Evolutionary conservation across 1,139 yeast genomes (phyloP), one percentile per base, ranked within the genome.

Genomic region (Diutina siamensis): DNA sequence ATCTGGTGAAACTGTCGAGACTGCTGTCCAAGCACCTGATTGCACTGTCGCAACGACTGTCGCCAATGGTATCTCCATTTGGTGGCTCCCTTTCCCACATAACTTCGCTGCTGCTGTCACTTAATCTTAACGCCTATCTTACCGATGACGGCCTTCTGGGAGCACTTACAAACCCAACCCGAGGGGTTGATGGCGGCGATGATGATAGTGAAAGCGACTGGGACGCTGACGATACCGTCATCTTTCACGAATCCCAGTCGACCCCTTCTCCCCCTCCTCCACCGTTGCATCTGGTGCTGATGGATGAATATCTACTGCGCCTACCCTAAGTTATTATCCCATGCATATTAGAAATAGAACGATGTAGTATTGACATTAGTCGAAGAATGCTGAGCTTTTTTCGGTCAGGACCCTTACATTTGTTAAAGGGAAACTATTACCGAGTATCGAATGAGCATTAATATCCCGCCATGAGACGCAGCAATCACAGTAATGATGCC

Each of bases 41-140:
- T n/a, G 20, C 42, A 7, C 42, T 38, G 42, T 17, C 33, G 19
- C 31, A 25, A 12, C 36, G 36, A 15, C 42, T 38, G 42, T 25
- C 33, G 32, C 42, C 42, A 5, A 17, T 10, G 33, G 42, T 25
- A 13, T 25, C 25, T 18, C 42, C 42, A 18, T 38, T 38, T 15
- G 42, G 42, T 12, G 42, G 42, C 20, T 12, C 17, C 18, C 20
- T 38, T 13, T 8, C 17, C 21, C 42, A 32, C 18, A 38, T 38
- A 15, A 38, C 42, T 2, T 25, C 25, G 32, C 42, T 38, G 42
- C 42, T 38, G 42, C 42, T 38, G 31, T 67, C 72, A 34, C 59
- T 71, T 38, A 71, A 71, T 50, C 60, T 71, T 46, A 65, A 71
- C 51, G 74, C 72, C 8, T 71, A 68, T 49, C 58, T 71, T 45